Evolutionary conservation across 2,329 filamentous ascomycete genomes (phyloP).

Genomic region (Fusarium fujikuroi): DNA sequence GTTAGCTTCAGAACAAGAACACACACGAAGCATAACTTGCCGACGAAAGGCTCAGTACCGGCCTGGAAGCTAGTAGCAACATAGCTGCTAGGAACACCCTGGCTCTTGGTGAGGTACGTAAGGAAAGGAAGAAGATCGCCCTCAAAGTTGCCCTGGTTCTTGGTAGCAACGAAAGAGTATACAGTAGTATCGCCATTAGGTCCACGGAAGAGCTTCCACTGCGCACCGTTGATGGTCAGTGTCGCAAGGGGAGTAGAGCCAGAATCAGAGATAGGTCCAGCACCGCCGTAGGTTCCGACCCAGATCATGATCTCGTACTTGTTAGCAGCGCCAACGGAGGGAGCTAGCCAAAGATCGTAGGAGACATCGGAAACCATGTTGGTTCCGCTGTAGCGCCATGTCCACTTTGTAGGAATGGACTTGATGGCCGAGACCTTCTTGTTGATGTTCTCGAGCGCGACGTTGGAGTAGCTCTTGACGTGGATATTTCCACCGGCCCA

Average conservation of each 20-base stretch:
- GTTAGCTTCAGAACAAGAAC: neutral
- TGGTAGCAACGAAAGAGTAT: constrained; percentile 62
- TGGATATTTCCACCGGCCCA: constrained; percentile 53
- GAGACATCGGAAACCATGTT: constrained; percentile 64
- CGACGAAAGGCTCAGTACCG: constrained; percentile 68
- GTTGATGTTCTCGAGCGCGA: constrained; percentile 51
- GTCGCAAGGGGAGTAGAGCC: constrained; percentile 47
- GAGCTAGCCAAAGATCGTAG: constrained; percentile 69
- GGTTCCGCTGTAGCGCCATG: constrained; percentile 47
- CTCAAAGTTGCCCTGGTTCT: constrained; percentile 61
- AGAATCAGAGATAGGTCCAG: constrained; percentile 60
- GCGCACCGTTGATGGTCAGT: constrained; percentile 61
- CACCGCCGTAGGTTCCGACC: constrained; percentile 67
- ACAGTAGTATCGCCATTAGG: constrained; percentile 69
- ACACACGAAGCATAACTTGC: constrained; percentile 31
- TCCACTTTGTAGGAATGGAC: constrained; percentile 51
- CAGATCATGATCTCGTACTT: constrained; percentile 75
- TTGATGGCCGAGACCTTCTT: constrained; percentile 50
- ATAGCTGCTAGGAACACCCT: constrained; percentile 50
- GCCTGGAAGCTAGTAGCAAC: constrained; percentile 41
- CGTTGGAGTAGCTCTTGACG: constrained; percentile 60
- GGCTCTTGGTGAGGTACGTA: constrained; percentile 61
- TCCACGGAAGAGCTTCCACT: constrained; percentile 71
- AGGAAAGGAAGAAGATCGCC: constrained; percentile 69
- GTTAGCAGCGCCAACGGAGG: constrained; percentile 53